Evolutionary conservation across 2,329 filamentous ascomycete genomes (phyloP).

Genomic region (Podosphaera xanthii): DNA sequence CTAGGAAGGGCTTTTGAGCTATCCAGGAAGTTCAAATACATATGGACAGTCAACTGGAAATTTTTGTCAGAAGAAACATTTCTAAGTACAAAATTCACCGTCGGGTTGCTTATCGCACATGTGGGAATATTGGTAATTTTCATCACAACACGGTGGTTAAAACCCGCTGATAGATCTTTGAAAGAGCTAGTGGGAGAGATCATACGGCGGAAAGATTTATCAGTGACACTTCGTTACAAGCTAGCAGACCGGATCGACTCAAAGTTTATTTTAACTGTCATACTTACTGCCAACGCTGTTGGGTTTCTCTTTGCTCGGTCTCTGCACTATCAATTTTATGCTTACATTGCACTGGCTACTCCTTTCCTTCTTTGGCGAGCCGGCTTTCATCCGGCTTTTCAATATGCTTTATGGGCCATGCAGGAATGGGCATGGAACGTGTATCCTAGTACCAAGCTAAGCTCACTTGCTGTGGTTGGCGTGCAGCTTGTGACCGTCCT

Average conservation of each 20-base stretch:
- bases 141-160: slow-evolving; percentile 33
- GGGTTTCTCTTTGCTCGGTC: slow-evolving; percentile 48
- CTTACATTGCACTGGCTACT: slow-evolving; percentile 50
- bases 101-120: slow-evolving; percentile 32
- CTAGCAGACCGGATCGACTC: slow-evolving; percentile 29
- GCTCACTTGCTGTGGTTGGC: slow-evolving; percentile 45
- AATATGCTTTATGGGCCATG: slow-evolving; percentile 34
- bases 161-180: slow-evolving; percentile 29
- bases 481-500: slow-evolving; percentile 42
- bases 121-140: slow-evolving; percentile 32
- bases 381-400: slow-evolving; percentile 32
- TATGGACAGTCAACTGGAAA: slow-evolving; percentile 98
- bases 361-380: slow-evolving; percentile 48
- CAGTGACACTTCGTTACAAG: slow-evolving; percentile 21
- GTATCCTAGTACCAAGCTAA: slow-evolving; percentile 41
- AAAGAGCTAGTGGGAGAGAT: slow-evolving; percentile 19
- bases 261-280: slow-evolving; percentile 35
- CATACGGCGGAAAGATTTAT: slow-evolving; percentile 15
- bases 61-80: slow-evolving; percentile 75
- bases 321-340: slow-evolving; percentile 55
- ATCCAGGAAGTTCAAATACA: slow-evolving; percentile 75
- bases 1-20: slow-evolving; percentile 71
- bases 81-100: slow-evolving; percentile 40
- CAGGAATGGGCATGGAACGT: slow-evolving; percentile 59
- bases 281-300: slow-evolving; percentile 39